Evolutionary conservation across 78 protist species (phyloP).

Genomic region (Isochrysis galbana): DNA sequence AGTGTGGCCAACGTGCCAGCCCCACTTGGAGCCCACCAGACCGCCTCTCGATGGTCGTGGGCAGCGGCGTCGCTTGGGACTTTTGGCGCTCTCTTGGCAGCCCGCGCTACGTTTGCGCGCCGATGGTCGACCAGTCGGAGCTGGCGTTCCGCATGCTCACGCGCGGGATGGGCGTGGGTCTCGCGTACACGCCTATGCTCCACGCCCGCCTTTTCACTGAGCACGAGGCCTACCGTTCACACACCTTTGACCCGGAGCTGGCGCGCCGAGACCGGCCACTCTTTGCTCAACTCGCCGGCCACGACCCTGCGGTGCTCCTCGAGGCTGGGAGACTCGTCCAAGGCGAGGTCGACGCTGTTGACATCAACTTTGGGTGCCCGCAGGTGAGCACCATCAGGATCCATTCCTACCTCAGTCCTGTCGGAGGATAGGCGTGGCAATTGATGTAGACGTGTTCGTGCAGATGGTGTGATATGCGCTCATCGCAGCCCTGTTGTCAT

Average conservation of each 20-base stretch:
- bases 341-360: conserved; percentile 39
- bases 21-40: too few species aligned
- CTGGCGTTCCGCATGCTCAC: conserved; percentile 73
- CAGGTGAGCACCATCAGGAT: too few species aligned
- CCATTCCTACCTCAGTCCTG: too few species aligned
- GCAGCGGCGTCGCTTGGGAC: background rate
- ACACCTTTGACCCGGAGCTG: background rate
- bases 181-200: conserved; percentile 14
- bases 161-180: conserved; percentile 53
- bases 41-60: too few species aligned
- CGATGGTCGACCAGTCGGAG: conserved; percentile 82
- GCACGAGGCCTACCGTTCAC: background rate
- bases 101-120: conserved; percentile 63
- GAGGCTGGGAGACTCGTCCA: conserved; percentile 31
- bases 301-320: conserved; percentile 24
- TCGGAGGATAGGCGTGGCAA: too few species aligned
- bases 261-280: background rate
- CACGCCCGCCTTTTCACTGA: background rate
- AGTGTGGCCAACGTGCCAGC: too few species aligned
- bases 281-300: conserved; percentile 17
- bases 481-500: too few species aligned
- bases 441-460: too few species aligned
- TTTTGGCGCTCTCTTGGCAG: background rate
- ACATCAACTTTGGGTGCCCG: conserved; percentile 59
- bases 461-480: too few species aligned